phyloP scores from a whole-genome alignment of 805 yeast species.

The Candida coquimbonensis region DNA sequence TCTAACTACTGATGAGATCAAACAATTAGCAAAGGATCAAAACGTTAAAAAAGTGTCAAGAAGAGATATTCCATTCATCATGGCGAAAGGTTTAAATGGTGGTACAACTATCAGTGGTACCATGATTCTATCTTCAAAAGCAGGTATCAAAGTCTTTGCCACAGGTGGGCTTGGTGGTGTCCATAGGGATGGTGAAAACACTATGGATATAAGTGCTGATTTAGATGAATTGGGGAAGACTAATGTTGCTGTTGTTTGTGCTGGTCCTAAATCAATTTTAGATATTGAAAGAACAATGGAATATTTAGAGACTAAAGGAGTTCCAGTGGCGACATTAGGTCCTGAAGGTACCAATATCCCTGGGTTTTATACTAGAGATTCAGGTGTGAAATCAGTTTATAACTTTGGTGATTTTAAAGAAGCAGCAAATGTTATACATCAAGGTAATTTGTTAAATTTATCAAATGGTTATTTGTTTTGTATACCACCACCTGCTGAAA shows the following conservation, averaged over 20 bases:
- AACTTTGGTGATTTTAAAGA: slow-evolving; percentile 42
- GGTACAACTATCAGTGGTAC: slow-evolving; percentile 91
- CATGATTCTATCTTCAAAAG: slow-evolving; percentile 68
- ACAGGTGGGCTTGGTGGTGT: slow-evolving; percentile 95
- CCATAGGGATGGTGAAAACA: slow-evolving; percentile 65
- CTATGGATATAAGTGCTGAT: slow-evolving; percentile 84
- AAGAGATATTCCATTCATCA: slow-evolving; percentile 68
- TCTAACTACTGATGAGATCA: slow-evolving; percentile 39
- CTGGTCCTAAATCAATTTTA: slow-evolving; percentile 83
- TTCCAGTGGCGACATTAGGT: slow-evolving; percentile 67
- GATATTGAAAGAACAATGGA: slow-evolving; percentile 80
- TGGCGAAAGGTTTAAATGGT: slow-evolving; percentile 60
- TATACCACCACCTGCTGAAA: slow-evolving; percentile 67
- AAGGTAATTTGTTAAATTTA: slow-evolving; percentile 42
- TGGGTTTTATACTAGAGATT: slow-evolving; percentile 74
- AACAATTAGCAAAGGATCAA: slow-evolving; percentile 31
- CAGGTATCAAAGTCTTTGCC: slow-evolving; percentile 80
- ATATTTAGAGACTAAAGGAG: slow-evolving; percentile 86
- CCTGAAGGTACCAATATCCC: slow-evolving; percentile 54
- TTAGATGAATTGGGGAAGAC: slow-evolving; percentile 78
- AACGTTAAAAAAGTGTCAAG: slow-evolving; percentile 61
- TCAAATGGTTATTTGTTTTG: slow-evolving; percentile 72
- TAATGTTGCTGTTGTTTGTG: slow-evolving; percentile 84
- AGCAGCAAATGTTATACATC: slow-evolving; percentile 57
- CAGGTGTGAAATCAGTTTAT: slow-evolving; percentile 69